phyloP scores from a whole-genome alignment of 192 early-diverging fungal genomes.

The Chytriomyces confervae region DNA sequence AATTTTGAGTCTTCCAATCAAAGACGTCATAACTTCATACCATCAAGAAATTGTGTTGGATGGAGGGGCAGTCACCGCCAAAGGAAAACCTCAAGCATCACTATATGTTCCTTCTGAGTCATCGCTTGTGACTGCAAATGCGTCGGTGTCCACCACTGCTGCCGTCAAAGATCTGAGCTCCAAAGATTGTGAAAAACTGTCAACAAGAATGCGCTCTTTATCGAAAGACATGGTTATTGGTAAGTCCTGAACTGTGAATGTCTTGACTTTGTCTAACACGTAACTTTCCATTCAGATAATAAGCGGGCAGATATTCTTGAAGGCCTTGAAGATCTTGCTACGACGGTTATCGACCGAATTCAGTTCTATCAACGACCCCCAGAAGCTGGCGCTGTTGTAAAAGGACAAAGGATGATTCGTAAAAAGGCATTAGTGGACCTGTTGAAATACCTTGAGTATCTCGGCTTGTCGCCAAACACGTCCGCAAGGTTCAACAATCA shows the following conservation, averaged over 20 bases:
- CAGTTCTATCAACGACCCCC: constrained; percentile 46
- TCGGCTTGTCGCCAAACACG: constrained; percentile 62
- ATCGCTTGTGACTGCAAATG: background rate
- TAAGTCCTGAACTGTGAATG: background rate
- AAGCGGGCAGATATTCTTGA: constrained; percentile 13
- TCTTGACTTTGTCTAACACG: background rate
- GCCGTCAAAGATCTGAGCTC: background rate
- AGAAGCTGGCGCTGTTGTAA: constrained; percentile 47
- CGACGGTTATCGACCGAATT: constrained; percentile 47
- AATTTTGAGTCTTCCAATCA: constrained; percentile 76
- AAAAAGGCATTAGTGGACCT: constrained; percentile 82
- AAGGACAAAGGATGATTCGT: constrained; percentile 70
- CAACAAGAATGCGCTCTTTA: constrained; percentile 7
- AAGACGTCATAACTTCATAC: constrained; percentile 62
- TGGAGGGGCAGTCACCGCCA: constrained; percentile 11
- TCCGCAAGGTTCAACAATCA: constrained; percentile 38
- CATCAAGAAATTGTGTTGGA: constrained; percentile 29
- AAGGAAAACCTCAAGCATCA: background rate
- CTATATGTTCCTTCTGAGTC: constrained; percentile 9
- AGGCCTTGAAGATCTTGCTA: constrained; percentile 48
- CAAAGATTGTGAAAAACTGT: constrained; percentile 5
- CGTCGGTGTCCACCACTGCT: background rate
- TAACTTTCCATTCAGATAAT: constrained; percentile 22
- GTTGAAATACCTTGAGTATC: constrained; percentile 69
- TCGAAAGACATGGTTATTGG: background rate